Evolutionary conservation across 148 eudicot species (phyloP).

Genomic region (Simmondsia chinensis): DNA sequence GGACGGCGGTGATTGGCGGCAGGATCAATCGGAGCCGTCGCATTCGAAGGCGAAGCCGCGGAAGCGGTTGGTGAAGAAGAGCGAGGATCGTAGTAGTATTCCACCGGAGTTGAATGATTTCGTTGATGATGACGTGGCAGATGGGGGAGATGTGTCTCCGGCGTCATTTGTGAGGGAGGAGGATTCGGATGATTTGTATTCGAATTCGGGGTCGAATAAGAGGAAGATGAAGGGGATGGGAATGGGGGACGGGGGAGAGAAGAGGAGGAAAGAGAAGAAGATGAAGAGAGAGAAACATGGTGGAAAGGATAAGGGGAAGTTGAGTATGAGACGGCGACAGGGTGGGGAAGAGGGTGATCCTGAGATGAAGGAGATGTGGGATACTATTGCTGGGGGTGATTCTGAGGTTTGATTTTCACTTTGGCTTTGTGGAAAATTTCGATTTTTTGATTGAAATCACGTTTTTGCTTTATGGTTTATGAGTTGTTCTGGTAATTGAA

Average conservation of each 20-base stretch:
- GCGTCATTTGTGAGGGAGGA: conserved; percentile 28
- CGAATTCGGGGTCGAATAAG: conserved; percentile 22
- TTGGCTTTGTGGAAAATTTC: background rate
- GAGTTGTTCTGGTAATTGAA: background rate
- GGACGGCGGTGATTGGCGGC: conserved; percentile 29
- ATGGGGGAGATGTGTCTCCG: conserved; percentile 4
- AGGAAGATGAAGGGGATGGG: conserved; percentile 19
- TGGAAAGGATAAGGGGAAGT: conserved; percentile 24
- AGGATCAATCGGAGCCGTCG: conserved; percentile 32
- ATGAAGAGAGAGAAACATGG: conserved; percentile 31
- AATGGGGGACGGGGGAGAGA: conserved; percentile 18
- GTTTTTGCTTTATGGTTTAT: too few species aligned
- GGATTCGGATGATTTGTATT: conserved; percentile 15
- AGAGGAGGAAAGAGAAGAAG: conserved; percentile 40
- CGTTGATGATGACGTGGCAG: conserved; percentile 41
- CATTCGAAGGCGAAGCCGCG: conserved; percentile 35
- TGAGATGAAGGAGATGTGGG: conserved; percentile 98
- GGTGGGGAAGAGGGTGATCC: conserved; percentile 47
- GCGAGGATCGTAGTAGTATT: conserved; percentile 12
- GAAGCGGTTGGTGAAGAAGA: conserved; percentile 66
- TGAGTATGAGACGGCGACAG: conserved; percentile 42
- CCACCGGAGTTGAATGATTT: conserved; percentile 43
- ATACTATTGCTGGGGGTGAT: conserved; percentile 76
- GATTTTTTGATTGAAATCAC: background rate
- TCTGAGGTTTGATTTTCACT: conserved; percentile 54